Base-by-base conservation (phyloP, 192 early-diverging fungal genomes). In the Podila epicladia region DNA sequence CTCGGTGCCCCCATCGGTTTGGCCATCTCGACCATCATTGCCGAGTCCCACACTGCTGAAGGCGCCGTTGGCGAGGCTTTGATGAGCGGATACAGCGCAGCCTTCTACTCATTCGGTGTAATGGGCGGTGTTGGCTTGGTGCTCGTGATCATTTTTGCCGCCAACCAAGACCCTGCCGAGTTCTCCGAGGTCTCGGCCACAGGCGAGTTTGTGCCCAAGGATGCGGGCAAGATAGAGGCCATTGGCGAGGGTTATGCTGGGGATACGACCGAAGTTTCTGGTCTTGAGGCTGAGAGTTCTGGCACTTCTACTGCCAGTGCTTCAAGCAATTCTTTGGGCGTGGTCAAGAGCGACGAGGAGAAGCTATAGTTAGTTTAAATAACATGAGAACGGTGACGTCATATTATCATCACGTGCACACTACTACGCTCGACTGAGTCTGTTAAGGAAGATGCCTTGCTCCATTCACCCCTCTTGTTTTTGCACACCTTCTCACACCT, bases 1-100 rank as follows among this genome's bases (percentile, higher is more conserved):
- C 50, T 84, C 1, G 83, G 83, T 58, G 76, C 72, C 26, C 72
- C 76, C 33, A 66, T 84, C 9, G 76, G 83, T 5, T 65, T 80
- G n/a, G 83, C 83, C 13, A 75, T 84, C 32, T 59, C 73, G 20
- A 80, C 72, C 26, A 79, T 79, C 35, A 60, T 80, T 26, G 62
- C 73, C 3, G 72, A 74, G 22, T 37, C 69, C 2, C 51, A 64
- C 60, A 58, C 59, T 0, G 58, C 57, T 33, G 8, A 50, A 5
- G 60, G 13, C 15, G 65, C 29, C 17, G 48, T 33, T 5, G 75
- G 15, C 13, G 71, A 48, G 15, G 50, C 62, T 3, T 29, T 74
- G 31, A 74, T 74, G 72, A 45, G 26, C 20, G 72, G 72, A 15
- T 74, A 74, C 49, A 65, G 72, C 9, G 64, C 72, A 17, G 72